phyloP scores from a whole-genome alignment of 306 rosid species.

The Glycyrrhiza uralensis region DNA sequence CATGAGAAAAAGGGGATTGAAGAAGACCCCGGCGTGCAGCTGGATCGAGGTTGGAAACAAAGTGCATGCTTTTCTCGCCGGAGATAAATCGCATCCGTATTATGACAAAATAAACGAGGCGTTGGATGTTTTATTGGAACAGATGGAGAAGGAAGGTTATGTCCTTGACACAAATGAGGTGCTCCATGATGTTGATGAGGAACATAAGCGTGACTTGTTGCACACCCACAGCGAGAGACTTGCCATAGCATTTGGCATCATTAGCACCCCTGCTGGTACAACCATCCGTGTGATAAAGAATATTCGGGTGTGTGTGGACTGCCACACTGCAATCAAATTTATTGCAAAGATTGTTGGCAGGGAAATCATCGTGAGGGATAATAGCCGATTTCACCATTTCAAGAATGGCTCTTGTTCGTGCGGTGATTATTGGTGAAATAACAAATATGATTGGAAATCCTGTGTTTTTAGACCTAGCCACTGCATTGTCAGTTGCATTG shows the following conservation, averaged over 20 bases:
- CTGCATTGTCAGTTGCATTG: background rate
- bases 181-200: constrained; percentile 76
- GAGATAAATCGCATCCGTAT: constrained; percentile 73
- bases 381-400: constrained; percentile 88
- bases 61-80: constrained; percentile 72
- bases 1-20: constrained; percentile 61
- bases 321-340: constrained; percentile 71
- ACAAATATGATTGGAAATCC: background rate
- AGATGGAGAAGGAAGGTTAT: constrained; percentile 74
- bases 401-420: constrained; percentile 61
- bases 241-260: constrained; percentile 83
- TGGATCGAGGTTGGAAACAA: constrained; percentile 79
- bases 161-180: constrained; percentile 63
- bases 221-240: constrained; percentile 78
- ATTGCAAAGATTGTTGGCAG: constrained; percentile 73
- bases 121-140: constrained; percentile 56
- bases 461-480: background rate
- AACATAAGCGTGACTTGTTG: constrained; percentile 58
- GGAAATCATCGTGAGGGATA: constrained; percentile 84
- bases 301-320: constrained; percentile 68
- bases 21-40: constrained; percentile 85
- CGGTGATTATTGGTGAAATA: constrained; percentile 65
- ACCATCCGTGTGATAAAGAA: constrained; percentile 79
- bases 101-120: constrained; percentile 59
- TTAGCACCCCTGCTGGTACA: constrained; percentile 70